Evolutionary conservation across 495 filamentous ascomycete genomes (phyloP), one percentile per base, ranked within the genome.

Genomic region (Aspergillus funiculosus): DNA sequence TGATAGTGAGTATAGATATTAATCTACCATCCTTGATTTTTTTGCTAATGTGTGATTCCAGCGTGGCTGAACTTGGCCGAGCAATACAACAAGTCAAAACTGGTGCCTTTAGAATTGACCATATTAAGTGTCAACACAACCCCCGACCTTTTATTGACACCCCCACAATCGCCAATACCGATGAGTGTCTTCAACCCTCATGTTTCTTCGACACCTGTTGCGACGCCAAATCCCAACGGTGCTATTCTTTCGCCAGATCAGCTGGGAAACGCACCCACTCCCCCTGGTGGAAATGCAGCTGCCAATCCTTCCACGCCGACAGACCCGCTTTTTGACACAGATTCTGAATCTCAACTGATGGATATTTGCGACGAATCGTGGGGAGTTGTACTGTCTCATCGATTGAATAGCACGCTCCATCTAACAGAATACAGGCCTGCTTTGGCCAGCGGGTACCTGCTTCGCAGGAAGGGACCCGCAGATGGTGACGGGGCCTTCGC

Each of bases 341-440:
- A 94, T 38, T 71, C 77, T 0, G 87, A 94, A 31, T 76, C 86
- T 5, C 75, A 81, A 11, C 76, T 98, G 5, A 64, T 86, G 4
- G 90, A 97, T 56, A 58, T 80, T 21, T 78, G 77, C 15, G 90
- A 97, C 43, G 83, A 89, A 41, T 85, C 80, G 2, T 95, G 87
- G 86, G 82, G 80, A 20, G 77, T 89, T 15, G 65, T 95, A 11
- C 68, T 89, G 32, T 69, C 67, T 0, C 83, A 89, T 59, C 75
- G 82, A n/a, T 73, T 87, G 13, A 82, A 82, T 60, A 82, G 79
- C 53, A 80, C 81, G 2, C 64, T 73, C 1, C 79, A 79, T 8
- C 61, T 83, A 15, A 75, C 75, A 5, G 82, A 86, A 42, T 75
- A 81, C 48, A 76, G 75, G 40, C 79, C 81, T 17, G 73, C 78